These are phyloP conservation scores for Phytophthora melonis DNA, from an alignment of 352 stramenopile genomes.

Conservation along the genomic window DNA sequence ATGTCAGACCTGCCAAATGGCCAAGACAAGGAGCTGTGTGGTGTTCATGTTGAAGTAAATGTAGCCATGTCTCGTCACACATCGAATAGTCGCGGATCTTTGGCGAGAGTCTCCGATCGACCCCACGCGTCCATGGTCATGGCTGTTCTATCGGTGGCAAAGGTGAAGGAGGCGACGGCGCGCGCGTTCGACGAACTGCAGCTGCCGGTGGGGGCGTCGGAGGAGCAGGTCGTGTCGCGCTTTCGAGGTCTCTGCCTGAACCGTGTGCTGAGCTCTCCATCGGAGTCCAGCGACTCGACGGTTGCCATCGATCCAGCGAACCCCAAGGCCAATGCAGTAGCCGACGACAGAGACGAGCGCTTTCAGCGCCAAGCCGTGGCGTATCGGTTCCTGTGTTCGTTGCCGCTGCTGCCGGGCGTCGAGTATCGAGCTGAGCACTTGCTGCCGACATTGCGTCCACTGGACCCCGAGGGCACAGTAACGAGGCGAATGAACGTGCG, in stretches of 20 bases:
- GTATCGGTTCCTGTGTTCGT: slow-evolving; percentile 69
- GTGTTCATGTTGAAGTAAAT: slow-evolving; percentile 17
- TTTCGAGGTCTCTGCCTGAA: slow-evolving; percentile 65
- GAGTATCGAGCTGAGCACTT: slow-evolving; percentile 52
- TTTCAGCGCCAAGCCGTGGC: slow-evolving; percentile 74
- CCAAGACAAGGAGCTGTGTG: background rate
- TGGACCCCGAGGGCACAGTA: slow-evolving; percentile 28
- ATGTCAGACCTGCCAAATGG: background rate
- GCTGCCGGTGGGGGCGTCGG: slow-evolving; percentile 53
- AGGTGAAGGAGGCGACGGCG: slow-evolving; percentile 48
- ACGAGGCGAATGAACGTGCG: slow-evolving; percentile 46
- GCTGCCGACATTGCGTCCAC: slow-evolving; percentile 57
- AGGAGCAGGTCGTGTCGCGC: slow-evolving; percentile 55
- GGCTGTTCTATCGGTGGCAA: slow-evolving; percentile 22
- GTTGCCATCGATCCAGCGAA: background rate
- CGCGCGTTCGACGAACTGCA: slow-evolving; percentile 69
- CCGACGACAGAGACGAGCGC: slow-evolving; percentile 27
- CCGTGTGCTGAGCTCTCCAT: slow-evolving; percentile 34
- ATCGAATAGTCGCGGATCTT: slow-evolving; percentile 37
- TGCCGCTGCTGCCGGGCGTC: slow-evolving; percentile 46
- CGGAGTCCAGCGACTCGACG: slow-evolving; percentile 14
- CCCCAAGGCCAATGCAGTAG: slow-evolving; percentile 8
- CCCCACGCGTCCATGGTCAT: slow-evolving; percentile 4
- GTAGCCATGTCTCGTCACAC: slow-evolving; percentile 14
- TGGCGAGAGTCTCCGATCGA: background rate